These are phyloP conservation scores for Coemansia sp. DNA, from an alignment of 192 early-diverging fungal genomes.

Conservation along the genomic window DNA sequence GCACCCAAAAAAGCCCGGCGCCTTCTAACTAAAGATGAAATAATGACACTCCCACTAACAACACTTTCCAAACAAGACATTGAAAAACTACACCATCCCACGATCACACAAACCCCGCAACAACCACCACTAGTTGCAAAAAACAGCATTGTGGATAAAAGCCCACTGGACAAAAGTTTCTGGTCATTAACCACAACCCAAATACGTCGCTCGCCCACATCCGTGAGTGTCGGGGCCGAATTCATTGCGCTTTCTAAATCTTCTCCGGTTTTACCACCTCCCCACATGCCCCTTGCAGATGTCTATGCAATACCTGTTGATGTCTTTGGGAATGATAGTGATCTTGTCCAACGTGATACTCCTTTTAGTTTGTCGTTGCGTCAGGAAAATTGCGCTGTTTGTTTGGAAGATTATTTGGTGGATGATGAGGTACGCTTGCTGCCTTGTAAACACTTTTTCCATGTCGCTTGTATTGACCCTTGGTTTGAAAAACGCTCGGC, in stretches of 20 bases:
- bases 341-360: too few species aligned
- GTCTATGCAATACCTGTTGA: not conserved
- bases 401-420: constrained; percentile 35
- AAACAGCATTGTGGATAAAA: not conserved
- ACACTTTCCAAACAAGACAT: constrained; percentile 32
- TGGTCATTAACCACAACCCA: not conserved
- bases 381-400: constrained; percentile 45
- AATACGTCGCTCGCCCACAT: not conserved
- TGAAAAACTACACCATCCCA: constrained; percentile 10
- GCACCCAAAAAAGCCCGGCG: constrained; percentile 5
- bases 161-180: not conserved
- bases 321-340: too few species aligned
- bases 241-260: not conserved
- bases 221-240: not conserved
- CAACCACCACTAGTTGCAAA: not conserved
- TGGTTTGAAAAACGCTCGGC: constrained; percentile 31
- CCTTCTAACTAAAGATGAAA: constrained; percentile 18
- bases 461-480: constrained; percentile 39
- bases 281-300: not conserved
- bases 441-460: constrained; percentile 43
- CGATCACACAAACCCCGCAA: not conserved
- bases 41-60: constrained; percentile 9
- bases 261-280: not conserved
- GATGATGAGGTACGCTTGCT: constrained; percentile 39
- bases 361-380: constrained; percentile 4